phyloP scores from a whole-genome alignment of 192 early-diverging fungal species.

The Coemansia sp. region DNA sequence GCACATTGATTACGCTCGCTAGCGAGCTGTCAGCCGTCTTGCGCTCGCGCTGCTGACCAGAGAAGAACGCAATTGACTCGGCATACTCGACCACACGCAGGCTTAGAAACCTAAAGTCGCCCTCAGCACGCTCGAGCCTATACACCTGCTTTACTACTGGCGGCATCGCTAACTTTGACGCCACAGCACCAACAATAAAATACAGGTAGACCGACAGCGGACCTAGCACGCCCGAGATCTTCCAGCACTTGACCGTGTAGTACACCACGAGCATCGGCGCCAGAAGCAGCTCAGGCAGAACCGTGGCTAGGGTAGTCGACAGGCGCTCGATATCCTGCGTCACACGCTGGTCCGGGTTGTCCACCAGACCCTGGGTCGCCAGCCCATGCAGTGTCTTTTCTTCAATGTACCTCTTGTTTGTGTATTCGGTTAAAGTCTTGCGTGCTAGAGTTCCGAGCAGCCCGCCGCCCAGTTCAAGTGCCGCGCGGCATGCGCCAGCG shows the following conservation, averaged over 20 bases:
- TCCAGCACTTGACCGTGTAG: slow-evolving; percentile 74
- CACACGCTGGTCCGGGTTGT: slow-evolving; percentile 88
- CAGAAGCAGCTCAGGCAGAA: slow-evolving; percentile 63
- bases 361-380: slow-evolving; percentile 55
- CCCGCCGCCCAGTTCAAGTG: slow-evolving; percentile 59
- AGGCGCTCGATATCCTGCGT: slow-evolving; percentile 88
- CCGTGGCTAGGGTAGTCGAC: slow-evolving; percentile 44
- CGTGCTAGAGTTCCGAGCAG: slow-evolving; percentile 65
- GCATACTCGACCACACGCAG: slow-evolving; percentile 69
- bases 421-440: slow-evolving; percentile 56
- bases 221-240: slow-evolving; percentile 62
- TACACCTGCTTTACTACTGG: slow-evolving; percentile 76
- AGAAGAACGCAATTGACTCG: slow-evolving; percentile 78
- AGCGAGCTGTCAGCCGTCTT: slow-evolving; percentile 56
- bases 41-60: slow-evolving; percentile 70
- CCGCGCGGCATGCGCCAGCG: slow-evolving; percentile 59
- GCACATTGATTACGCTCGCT: slow-evolving; percentile 52
- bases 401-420: slow-evolving; percentile 64
- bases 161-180: slow-evolving; percentile 64
- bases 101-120: slow-evolving; percentile 75
- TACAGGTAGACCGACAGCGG: slow-evolving; percentile 71
- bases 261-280: slow-evolving; percentile 72
- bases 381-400: slow-evolving; percentile 60
- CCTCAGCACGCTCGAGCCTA: slow-evolving; percentile 74
- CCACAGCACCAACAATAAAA: slow-evolving; percentile 61